These are phyloP conservation scores for Saccharum officinarum DNA, from an alignment of 176 grass and related monocot genomes.

Conservation along the genomic window DNA sequence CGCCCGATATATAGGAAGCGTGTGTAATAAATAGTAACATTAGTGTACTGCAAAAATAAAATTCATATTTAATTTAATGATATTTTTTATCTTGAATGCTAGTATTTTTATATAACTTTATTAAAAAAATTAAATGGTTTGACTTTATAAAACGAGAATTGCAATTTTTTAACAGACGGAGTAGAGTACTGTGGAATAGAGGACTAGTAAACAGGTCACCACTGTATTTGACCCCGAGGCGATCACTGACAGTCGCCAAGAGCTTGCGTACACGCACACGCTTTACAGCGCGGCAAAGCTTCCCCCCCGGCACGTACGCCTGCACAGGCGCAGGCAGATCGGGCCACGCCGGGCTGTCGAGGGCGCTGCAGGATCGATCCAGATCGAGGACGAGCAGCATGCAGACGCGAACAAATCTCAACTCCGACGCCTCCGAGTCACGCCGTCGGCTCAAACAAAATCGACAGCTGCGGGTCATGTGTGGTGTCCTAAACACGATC, in stretches of 20 bases:
- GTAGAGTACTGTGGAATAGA: not conserved
- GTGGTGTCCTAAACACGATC: conserved; percentile 12
- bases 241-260: not conserved
- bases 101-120: too few species aligned
- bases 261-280: not conserved
- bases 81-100: too few species aligned
- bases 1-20: too few species aligned
- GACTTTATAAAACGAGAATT: too few species aligned
- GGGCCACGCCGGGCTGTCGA: conserved; percentile 26
- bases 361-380: not conserved
- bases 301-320: not conserved
- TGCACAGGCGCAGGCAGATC: not conserved
- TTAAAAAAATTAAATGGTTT: too few species aligned
- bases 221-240: conserved; percentile 1
- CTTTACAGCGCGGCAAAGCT: not conserved
- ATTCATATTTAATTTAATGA: too few species aligned
- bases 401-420: conserved; percentile 36
- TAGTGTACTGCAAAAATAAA: too few species aligned
- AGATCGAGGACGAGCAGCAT: conserved; percentile 15
- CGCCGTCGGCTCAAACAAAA: conserved; percentile 28
- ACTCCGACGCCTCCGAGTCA: conserved; percentile 21
- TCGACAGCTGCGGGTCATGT: conserved; percentile 42
- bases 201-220: not conserved
- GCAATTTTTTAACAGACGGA: too few species aligned
- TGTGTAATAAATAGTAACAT: too few species aligned